Evolutionary conservation across 768 basidiomycete species (phyloP), one percentile per base, ranked within the genome.

Genomic region (Boletus rubescentipes): DNA sequence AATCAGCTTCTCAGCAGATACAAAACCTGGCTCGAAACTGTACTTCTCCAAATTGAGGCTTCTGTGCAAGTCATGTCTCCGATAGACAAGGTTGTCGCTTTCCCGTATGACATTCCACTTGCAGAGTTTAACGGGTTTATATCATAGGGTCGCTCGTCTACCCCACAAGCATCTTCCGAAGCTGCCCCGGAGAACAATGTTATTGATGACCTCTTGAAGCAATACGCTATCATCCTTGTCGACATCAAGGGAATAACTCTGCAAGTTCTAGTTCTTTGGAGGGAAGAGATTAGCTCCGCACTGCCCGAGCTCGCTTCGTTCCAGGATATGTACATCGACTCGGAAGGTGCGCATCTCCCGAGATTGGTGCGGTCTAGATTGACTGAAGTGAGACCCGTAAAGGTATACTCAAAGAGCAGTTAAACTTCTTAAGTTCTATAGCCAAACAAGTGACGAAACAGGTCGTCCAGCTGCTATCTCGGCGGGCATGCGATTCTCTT

Each of bases 401-500:
- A 88, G 89, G 78, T 64, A 80, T 79, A 10, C 77, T 94, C 51
- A 71, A 70, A 54, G 75, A 79, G 26, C 74, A 82, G 0, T 70
- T 94, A 5, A 66, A 77, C 9, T 59, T 63, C 8, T 58, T 93
- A 6, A 73, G 74, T 2, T 67, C 76, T 3, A 66, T 86, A n/a
- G 73, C 84, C n/a, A 75, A 80, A 14, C 75, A 82, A 3, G 70
- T 90, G 53, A 80, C 85, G 6, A 75, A 67, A 26, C 86, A 90
- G 49, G 81, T 96, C 51, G 69, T 89, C 23, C 65, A 74, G 11
- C 85, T 96, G 48, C 75, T 98, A 26, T 83, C 83, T 16, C 81
- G 82, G 55, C 84, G 92, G n/a, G 93, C 89, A 60, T 87, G 85
- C 56, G 95, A 97, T 59, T 84, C 86, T 9, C 80, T 98, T 40